Evolutionary conservation across 2,329 filamentous ascomycete genomes (phyloP).

Genomic region (Paecilomyces niveus): DNA sequence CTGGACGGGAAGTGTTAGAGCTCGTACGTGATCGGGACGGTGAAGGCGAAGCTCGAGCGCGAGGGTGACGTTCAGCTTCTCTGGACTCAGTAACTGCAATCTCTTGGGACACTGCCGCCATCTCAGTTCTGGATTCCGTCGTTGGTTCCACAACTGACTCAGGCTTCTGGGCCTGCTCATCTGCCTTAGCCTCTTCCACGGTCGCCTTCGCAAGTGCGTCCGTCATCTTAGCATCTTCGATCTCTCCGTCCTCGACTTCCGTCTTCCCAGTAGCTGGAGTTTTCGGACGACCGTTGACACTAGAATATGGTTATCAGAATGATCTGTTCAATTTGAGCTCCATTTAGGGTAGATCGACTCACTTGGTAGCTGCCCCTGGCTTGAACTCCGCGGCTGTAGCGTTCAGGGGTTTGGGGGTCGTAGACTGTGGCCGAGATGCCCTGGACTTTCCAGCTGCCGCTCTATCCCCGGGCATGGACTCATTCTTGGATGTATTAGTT

Average conservation of each 20-base stretch:
- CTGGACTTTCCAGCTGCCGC: constrained; percentile 17
- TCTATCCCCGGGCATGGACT: constrained; percentile 17
- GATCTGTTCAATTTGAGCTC: neutral
- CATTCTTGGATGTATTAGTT: constrained; percentile 17
- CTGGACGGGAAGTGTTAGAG: constrained; percentile 20
- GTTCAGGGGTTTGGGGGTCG: constrained; percentile 31
- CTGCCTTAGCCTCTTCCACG: neutral
- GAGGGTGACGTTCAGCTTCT: constrained; percentile 11
- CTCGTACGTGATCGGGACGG: constrained; percentile 17
- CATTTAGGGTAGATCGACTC: constrained; percentile 18
- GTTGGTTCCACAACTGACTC: neutral
- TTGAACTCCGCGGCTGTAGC: constrained; percentile 36
- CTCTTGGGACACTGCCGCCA: neutral
- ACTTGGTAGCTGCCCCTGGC: constrained; percentile 24
- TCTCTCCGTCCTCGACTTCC: constrained; percentile 40
- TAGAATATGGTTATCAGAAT: constrained; percentile 17
- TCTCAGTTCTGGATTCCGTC: neutral
- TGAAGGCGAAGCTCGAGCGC: constrained; percentile 11
- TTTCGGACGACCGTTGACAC: constrained; percentile 19
- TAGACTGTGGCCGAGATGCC: constrained; percentile 19
- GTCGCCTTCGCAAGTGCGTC: constrained; percentile 19
- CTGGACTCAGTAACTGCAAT: neutral
- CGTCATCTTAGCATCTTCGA: constrained; percentile 39
- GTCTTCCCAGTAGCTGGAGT: constrained; percentile 17
- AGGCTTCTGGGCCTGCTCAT: neutral